Evolutionary conservation across 1,139 yeast genomes (phyloP), one percentile per base, ranked within the genome.

Genomic region (Hansenula lynferdii): DNA sequence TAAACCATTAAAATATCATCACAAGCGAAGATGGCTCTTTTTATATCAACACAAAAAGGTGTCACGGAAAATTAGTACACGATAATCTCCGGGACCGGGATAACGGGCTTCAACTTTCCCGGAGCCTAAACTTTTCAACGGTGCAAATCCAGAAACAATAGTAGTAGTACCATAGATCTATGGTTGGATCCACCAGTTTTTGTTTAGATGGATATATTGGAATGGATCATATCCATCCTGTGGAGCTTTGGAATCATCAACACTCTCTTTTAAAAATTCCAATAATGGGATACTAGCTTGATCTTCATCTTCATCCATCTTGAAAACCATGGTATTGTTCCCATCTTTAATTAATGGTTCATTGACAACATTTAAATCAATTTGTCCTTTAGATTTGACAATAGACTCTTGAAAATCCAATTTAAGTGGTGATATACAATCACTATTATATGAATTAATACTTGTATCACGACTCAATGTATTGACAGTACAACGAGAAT

Each of bases 211-310:
- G 4, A 41, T 41, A 28, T 24, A 37, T 11, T 40, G 37, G 16
- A 34, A 14, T 2, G 49, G 44, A 30, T 44, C 31, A 31, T 42
- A 44, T 5, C 40, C 32, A n/a, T 29, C 49, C 42, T 45, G 9
- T 45, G 45, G 6, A 6, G 40, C 32, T 49, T 44, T 45, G 9
- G 36, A 2, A 8, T 45, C 42, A 16, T 45, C 43, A 4, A 37
- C 20, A 24, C 52, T 44, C 36, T 51, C 54, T 25, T 47, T 41
- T 10, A 51, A 33, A 26, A 51, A 50, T 23, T 50, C 49, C 11
- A 50, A 32, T 28, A 50, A 19, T 23, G 38, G 34, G 7, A 49
- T 35, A 12, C 22, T n/a, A n/a, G n/a, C 18, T 8, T 41, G 31
- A 21, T 15, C 30, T 18, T 12, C n/a, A 5, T 25, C 31, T 18